A percentile compares a stretch with the other conserved stretches of the same genome.
Conservation (phyloP, 768 basidiomycete species). For the Collybia nuda region DNA sequence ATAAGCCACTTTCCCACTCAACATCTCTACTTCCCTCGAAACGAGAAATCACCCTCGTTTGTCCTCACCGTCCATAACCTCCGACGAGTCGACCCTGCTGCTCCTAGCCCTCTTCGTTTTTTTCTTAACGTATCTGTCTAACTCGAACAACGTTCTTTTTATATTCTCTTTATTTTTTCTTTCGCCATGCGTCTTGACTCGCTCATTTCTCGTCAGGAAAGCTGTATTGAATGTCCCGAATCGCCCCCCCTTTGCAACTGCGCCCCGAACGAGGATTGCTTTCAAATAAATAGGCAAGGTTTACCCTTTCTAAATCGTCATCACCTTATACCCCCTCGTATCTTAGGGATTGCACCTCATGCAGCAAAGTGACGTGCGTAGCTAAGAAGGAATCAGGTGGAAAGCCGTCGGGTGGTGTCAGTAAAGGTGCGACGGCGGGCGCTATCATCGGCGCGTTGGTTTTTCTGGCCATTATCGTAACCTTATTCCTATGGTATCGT, state of each 20-base stretch:
- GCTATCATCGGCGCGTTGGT: constrained; percentile 66
- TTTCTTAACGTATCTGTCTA: constrained; percentile 18
- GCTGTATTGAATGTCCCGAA: constrained; percentile 51
- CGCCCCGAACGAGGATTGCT: constrained; percentile 51
- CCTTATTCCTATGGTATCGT: constrained; percentile 64
- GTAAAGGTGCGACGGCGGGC: constrained; percentile 73
- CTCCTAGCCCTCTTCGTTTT: constrained; percentile 10
- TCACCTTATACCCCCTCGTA: constrained; percentile 5
- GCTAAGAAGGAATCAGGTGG: constrained; percentile 18
- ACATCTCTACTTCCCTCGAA: constrained; percentile 1
- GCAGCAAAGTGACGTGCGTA: constrained; percentile 54
- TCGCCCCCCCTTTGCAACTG: constrained; percentile 55
- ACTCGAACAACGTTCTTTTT: constrained; percentile 28
- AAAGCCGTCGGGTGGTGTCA: constrained; percentile 40
- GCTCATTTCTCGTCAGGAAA: constrained; percentile 36
- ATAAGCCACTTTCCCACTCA: constrained; percentile 15
- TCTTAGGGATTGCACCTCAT: constrained; percentile 57
- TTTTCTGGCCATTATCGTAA: constrained; percentile 52
- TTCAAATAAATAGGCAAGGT: constrained; percentile 55
- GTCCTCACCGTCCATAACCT: not conserved
- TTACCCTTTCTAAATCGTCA: constrained; percentile 14
- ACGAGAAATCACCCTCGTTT: not conserved
- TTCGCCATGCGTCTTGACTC: constrained; percentile 31
- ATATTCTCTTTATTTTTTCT: constrained; percentile 9
- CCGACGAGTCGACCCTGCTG: constrained; percentile 10